A percentile compares a stretch with the other conserved stretches of the same genome.
Evolutionary conservation across 352 stramenopile species (phyloP).

Genomic region (Elongisporangium anandrum): DNA sequence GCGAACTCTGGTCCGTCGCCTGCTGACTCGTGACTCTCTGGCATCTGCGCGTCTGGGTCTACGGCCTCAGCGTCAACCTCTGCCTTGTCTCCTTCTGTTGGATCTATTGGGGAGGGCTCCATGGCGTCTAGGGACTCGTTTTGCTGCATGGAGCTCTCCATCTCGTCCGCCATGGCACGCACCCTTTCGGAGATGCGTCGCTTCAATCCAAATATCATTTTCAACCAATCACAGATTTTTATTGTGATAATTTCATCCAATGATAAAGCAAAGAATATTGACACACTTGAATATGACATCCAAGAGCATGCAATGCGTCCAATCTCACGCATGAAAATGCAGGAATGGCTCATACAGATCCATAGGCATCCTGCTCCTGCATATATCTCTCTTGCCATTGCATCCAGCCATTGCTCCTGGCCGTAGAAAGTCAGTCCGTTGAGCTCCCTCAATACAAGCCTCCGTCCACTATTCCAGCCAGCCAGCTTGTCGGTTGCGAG

Average conservation of each 20-base stretch:
- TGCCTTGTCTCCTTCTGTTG: not conserved
- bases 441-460: not conserved
- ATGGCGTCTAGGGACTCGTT: not conserved
- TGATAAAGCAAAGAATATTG: not conserved
- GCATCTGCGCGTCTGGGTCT: not conserved
- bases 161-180: not conserved
- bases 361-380: not conserved
- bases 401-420: too few relatives aligned
- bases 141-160: not conserved
- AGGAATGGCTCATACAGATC: not conserved
- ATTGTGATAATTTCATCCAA: not conserved
- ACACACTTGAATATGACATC: not conserved
- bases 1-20: conserved; percentile 28
- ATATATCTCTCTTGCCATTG: not conserved
- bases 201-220: not conserved
- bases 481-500: not conserved
- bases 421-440: not conserved
- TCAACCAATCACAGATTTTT: not conserved
- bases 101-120: not conserved
- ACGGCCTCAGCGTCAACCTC: not conserved
- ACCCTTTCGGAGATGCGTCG: not conserved
- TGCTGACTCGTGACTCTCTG: not conserved
- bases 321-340: not conserved
- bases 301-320: not conserved
- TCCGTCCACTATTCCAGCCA: not conserved